phyloP scores from a whole-genome alignment of 2,329 filamentous ascomycete genomes.

The Ophiocordyceps robertsii region DNA sequence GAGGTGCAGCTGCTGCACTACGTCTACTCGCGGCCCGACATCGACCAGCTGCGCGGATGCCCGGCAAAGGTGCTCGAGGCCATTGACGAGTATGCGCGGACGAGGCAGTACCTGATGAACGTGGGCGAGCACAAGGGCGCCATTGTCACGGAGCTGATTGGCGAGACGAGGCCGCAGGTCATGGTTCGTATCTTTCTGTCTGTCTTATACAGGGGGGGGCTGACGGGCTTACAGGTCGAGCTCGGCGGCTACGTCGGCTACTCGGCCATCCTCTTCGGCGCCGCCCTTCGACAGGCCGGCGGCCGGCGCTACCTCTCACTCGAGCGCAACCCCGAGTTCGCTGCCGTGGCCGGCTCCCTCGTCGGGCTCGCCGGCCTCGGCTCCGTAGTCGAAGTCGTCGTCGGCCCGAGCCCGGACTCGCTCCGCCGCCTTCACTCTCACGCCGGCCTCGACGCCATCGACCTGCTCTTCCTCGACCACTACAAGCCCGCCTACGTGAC shows the following conservation, averaged over 20 bases:
- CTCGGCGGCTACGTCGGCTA: conserved; percentile 74
- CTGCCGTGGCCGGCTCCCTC: conserved; percentile 53
- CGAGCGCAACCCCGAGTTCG: conserved; percentile 63
- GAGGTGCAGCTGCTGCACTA: conserved; percentile 62
- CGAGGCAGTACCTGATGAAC: conserved; percentile 54
- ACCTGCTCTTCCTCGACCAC: conserved; percentile 69
- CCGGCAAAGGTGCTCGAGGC: conserved; percentile 40
- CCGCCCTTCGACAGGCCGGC: conserved; percentile 48
- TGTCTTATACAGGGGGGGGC: too few species aligned
- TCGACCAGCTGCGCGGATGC: conserved; percentile 49
- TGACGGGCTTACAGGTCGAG: conserved; percentile 37
- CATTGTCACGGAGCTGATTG: conserved; percentile 57
- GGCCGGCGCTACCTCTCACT: conserved; percentile 57
- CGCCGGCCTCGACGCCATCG: conserved; percentile 44
- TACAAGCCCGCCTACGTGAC: conserved; percentile 63
- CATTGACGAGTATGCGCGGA: not conserved
- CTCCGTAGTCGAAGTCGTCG: conserved; percentile 54
- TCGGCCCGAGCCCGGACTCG: conserved; percentile 55
- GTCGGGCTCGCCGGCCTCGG: conserved; percentile 61
- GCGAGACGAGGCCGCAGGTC: conserved; percentile 47
- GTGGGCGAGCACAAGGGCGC: conserved; percentile 62
- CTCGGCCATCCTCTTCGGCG: conserved; percentile 63
- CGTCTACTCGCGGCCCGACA: conserved; percentile 46
- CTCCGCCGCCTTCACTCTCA: conserved; percentile 44
- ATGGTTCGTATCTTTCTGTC: conserved; percentile 38